Percentiles rank a stretch among this genome's conserved stretches.
Conservation (phyloP, 2,329 filamentous ascomycete species). For the Ophiostoma triangulosporum region DNA sequence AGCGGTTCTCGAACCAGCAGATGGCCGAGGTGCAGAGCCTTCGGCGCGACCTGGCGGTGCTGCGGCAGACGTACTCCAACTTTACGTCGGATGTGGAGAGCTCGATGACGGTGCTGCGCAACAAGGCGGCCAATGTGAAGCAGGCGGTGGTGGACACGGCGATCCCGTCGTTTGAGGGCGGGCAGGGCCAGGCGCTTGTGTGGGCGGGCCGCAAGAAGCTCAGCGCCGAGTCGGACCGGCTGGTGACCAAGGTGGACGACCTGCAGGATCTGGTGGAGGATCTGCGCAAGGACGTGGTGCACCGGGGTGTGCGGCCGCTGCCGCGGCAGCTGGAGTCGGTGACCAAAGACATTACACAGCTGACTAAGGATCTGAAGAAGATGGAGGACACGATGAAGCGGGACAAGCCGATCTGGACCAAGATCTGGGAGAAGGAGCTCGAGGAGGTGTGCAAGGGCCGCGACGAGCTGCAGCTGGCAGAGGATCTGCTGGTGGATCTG, state of each 20-base stretch:
- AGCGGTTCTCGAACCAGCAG: slow-evolving; percentile 36
- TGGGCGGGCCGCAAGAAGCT: slow-evolving; percentile 76
- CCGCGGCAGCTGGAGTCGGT: slow-evolving; percentile 83
- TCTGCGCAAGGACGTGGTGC: slow-evolving; percentile 90
- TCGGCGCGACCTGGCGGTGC: slow-evolving; percentile 75
- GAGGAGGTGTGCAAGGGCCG: slow-evolving; percentile 92
- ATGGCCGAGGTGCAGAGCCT: slow-evolving; percentile 68
- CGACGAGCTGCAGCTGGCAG: slow-evolving; percentile 89
- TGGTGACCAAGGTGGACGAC: slow-evolving; percentile 87
- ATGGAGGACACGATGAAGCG: slow-evolving; percentile 83
- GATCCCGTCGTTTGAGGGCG: slow-evolving; percentile 58
- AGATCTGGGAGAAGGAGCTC: slow-evolving; percentile 97
- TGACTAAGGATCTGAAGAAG: slow-evolving; percentile 79
- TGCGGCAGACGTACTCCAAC: slow-evolving; percentile 84
- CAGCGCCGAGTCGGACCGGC: slow-evolving; percentile 72
- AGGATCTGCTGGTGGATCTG: slow-evolving; percentile 84
- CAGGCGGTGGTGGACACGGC: slow-evolving; percentile 55
- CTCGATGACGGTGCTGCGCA: slow-evolving; percentile 72
- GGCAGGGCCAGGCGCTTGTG: slow-evolving; percentile 75
- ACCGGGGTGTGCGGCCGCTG: slow-evolving; percentile 78
- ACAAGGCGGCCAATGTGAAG: slow-evolving; percentile 73
- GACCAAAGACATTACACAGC: slow-evolving; percentile 70
- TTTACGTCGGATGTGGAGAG: slow-evolving; percentile 81
- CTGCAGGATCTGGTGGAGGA: slow-evolving; percentile 96
- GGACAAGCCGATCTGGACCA: slow-evolving; percentile 95